Base-by-base conservation (phyloP, 176 grass and related monocot genomes). In the Avena insularis region DNA sequence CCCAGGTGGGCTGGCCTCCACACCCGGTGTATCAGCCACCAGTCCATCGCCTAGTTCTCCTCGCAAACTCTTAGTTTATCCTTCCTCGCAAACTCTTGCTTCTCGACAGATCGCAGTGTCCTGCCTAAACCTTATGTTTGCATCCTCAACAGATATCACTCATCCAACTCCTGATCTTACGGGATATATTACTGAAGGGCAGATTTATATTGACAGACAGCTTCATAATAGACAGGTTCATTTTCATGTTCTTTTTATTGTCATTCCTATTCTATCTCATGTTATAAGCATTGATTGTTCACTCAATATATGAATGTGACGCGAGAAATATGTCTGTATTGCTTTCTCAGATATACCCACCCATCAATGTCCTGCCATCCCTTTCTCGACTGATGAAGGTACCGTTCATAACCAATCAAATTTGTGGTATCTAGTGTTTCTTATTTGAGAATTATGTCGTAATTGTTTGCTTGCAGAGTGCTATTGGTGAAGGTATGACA, bases 101-200 rank as follows among this genome's bases (percentile, higher is more conserved):
- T 74, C 77, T 68, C 17, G 27, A 53, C 67, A 85, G 50, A 79
- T 56, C 27, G 79, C 4, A 62, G 13, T 46, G 31, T 57, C 20
- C 31, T 46, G 56, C 43, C 47, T 71, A 64, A 64, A 84, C 31
- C 79, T 12, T 27, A 50, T 19, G 53, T 71, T 29, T 74, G n/a
- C 64, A 71, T 77, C 8, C 38, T 91, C 31, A 75, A 84, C 70
- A 97, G 93, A 97, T 95, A 97, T 97, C 79, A 97, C 95, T 20
- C 95, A 97, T 95, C 95, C 93, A 47, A 97, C 95, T 38, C 95
- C 93, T 23, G 95, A 97, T 89, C 89, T 97, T 87, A 97, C 95
- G 47, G 95, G 95, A 53, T 97, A 97, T 60, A 97, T 97, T 71
- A 97, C 95, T 38, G 95, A 95, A 90, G 95, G 95, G 33, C 93